A percentile compares a stretch with the other conserved stretches of the same genome.
Conservation (phyloP, 257 asterid genomes). For the Nicotiana otophora region DNA sequence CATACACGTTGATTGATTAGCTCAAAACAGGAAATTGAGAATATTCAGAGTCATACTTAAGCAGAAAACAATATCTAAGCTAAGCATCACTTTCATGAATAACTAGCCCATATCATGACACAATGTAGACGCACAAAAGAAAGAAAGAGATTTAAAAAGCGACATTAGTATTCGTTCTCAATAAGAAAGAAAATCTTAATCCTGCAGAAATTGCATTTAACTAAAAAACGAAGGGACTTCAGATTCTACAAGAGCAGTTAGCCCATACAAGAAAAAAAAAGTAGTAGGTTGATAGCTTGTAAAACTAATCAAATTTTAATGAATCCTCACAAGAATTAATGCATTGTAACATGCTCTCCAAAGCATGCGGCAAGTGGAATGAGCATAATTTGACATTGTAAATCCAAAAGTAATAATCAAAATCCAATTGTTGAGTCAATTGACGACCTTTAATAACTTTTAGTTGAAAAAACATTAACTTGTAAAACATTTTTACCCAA, state of each 20-base stretch:
- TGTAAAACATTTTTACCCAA: background rate
- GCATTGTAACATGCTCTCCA: background rate
- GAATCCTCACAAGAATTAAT: background rate
- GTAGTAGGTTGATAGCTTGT: background rate
- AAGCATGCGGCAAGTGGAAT: background rate
- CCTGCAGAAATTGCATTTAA: background rate
- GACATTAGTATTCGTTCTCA: background rate
- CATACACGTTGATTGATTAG: background rate
- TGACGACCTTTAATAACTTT: background rate
- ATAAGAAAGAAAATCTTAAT: background rate
- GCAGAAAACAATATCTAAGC: background rate
- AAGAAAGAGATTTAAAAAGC: background rate
- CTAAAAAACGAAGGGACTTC: background rate
- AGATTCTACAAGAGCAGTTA: background rate
- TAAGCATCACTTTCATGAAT: background rate
- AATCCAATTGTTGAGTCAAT: background rate
- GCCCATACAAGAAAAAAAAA: background rate
- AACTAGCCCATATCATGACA: background rate
- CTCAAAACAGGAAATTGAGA: background rate
- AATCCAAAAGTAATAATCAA: too few relatives aligned
- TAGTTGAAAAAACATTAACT: background rate
- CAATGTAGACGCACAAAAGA: background rate
- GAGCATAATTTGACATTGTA: background rate
- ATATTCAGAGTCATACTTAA: background rate
- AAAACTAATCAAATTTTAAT: background rate